Evolutionary conservation across 164 flowering plant species (phyloP).

Genomic region (Dillenia turbinata): DNA sequence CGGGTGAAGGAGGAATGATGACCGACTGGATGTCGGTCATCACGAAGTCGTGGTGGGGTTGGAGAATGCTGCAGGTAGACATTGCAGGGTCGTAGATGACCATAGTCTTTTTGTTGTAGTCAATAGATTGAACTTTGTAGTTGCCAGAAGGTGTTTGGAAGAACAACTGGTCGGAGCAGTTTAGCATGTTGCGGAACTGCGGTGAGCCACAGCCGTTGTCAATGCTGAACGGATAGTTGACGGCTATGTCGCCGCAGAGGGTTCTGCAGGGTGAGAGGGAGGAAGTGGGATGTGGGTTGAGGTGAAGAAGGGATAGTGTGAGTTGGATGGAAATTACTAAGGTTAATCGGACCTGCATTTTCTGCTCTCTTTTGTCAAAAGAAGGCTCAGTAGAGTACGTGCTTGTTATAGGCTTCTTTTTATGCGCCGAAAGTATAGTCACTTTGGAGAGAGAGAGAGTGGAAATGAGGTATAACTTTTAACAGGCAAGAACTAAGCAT

Average conservation of each 20-base stretch:
- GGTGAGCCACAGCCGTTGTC: constrained; percentile 93
- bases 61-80: constrained; percentile 83
- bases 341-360: constrained; percentile 2
- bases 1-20: constrained; percentile 67
- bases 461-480: too few relatives aligned
- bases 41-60: constrained; percentile 73
- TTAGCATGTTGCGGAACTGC: constrained; percentile 58
- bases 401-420: too few relatives aligned
- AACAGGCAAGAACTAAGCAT: too few relatives aligned
- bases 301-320: constrained; percentile 1
- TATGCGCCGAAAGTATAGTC: too few relatives aligned
- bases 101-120: constrained; percentile 49
- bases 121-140: constrained; percentile 74
- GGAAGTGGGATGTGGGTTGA: constrained; percentile 1
- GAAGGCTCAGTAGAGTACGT: background rate
- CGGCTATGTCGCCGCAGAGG: constrained; percentile 51
- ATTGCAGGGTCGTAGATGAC: constrained; percentile 71
- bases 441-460: too few relatives aligned
- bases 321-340: background rate
- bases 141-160: constrained; percentile 68
- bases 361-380: background rate
- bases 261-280: constrained; percentile 37
- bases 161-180: constrained; percentile 60
- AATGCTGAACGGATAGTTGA: constrained; percentile 73
- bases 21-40: constrained; percentile 62